phyloP scores from a whole-genome alignment of 148 eudicot species.

The Limonium bicolor region DNA sequence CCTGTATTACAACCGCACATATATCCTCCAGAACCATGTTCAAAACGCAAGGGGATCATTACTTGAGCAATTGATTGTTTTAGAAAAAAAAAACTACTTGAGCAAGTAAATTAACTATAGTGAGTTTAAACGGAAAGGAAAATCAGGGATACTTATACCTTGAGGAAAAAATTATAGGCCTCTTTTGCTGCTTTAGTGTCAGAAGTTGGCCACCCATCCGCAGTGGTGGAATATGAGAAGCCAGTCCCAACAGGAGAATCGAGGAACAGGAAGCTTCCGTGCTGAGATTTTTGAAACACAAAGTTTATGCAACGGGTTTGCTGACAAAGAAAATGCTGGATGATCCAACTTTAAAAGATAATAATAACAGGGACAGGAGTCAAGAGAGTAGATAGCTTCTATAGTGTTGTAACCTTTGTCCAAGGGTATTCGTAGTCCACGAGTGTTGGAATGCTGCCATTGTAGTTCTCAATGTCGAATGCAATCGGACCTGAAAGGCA shows the following conservation, averaged over 20 bases:
- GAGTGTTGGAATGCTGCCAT: slow-evolving; percentile 19
- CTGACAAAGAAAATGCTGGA: too few species aligned
- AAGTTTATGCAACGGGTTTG: too few species aligned
- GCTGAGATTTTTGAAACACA: slow-evolving; percentile 14
- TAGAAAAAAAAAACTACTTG: too few species aligned
- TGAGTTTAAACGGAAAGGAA: too few species aligned
- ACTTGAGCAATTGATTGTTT: too few species aligned
- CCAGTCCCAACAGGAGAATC: slow-evolving; percentile 40
- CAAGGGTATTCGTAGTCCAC: slow-evolving; percentile 21
- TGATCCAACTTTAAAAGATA: too few species aligned
- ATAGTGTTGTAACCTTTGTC: slow-evolving; percentile 19
- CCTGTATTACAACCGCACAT: too few species aligned
- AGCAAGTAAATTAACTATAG: too few species aligned
- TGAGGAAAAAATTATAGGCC: slow-evolving; percentile 7
- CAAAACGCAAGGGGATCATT: too few species aligned
- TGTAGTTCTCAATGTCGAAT: slow-evolving; percentile 4
- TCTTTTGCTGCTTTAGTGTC: slow-evolving; percentile 19
- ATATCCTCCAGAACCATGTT: too few species aligned
- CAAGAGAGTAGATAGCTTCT: background rate
- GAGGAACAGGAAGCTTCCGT: slow-evolving; percentile 29
- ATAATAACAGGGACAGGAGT: background rate
- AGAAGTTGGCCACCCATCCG: slow-evolving; percentile 22
- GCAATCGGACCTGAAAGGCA: slow-evolving; percentile 8
- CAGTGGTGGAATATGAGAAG: slow-evolving; percentile 30
- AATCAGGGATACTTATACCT: slow-evolving; percentile 5